Evolutionary conservation across 2,329 filamentous ascomycete species (phyloP), one percentile per base, ranked within the genome.

Genomic region (Macroventuria anomochaeta): DNA sequence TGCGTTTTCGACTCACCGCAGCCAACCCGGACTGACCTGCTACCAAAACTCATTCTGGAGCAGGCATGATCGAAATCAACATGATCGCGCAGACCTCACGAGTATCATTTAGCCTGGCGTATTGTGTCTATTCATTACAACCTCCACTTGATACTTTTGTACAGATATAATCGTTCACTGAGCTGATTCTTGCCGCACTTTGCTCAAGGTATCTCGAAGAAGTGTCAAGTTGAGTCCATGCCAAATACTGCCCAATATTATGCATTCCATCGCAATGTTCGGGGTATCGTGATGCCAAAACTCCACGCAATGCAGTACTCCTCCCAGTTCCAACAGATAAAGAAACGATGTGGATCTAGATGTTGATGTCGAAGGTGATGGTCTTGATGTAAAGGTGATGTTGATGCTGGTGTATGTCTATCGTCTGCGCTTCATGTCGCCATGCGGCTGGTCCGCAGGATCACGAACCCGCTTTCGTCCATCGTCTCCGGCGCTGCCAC

Each of bases 401-500:
- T 44, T 44, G 37, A 29, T 36, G 51, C 31, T 29, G 44, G 15
- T 37, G 40, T 50, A 44, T 49, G 52, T 50, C 53, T 64, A 68
- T 47, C 59, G 60, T 28, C 64, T 61, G 36, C 65, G 60, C 55
- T 68, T 68, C 11, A 55, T 46, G 41, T 68, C 65, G 32, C 59
- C 62, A 38, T 68, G 65, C 23, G 47, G 52, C 46, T 64, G 61
- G n/a, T 68, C 65, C 34, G 58, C 56, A 26, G 61, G 59, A 32
- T 68, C 65, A 28, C 65, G 63, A 15, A 25, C 48, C 25, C 65
- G 55, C 57, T 68, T 68, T 25, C 62, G 54, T n/a, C 49, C 62
- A 23, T 68, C 65, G 20, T 67, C 61, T 46, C 51, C 59, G 17
- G 42, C 43, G 26, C 52, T 53, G 17, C 51, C 54, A 41, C 57